A percentile compares a stretch with the other conserved stretches of the same genome.
Evolutionary conservation across 1,284 basidiomycete genomes (phyloP).

Genomic region (Takashimella koratensis): DNA sequence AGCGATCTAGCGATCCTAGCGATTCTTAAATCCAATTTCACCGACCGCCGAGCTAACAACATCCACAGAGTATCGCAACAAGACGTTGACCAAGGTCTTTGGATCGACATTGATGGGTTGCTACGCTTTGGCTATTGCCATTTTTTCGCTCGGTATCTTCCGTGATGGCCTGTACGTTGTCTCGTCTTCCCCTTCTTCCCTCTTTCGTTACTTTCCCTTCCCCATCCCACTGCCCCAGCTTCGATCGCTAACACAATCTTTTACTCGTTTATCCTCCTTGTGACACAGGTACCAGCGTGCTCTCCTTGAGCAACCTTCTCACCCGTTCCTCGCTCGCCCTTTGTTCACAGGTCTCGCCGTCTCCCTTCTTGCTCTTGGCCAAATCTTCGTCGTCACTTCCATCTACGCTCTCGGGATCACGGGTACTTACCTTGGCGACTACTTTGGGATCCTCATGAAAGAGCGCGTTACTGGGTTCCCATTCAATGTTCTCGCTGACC

Average conservation of each 20-base stretch:
- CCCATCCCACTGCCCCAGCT: background rate
- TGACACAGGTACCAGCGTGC: constrained; percentile 37
- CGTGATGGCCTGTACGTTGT: constrained; percentile 77
- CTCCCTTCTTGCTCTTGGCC: constrained; percentile 65
- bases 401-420: constrained; percentile 91
- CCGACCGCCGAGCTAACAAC: no score
- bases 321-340: constrained; percentile 55
- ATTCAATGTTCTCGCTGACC: constrained; percentile 88
- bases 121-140: constrained; percentile 86
- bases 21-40: no score
- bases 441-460: constrained; percentile 98
- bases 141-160: constrained; percentile 79
- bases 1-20: no score
- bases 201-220: background rate
- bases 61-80: constrained; percentile 75
- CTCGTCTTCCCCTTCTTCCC: background rate
- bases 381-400: constrained; percentile 77
- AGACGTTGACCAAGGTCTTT: constrained; percentile 76
- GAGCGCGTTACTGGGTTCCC: constrained; percentile 74
- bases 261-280: background rate
- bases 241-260: no score
- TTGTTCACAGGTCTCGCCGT: constrained; percentile 61
- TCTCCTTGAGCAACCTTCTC: constrained; percentile 37
- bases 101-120: constrained; percentile 72
- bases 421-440: constrained; percentile 86